Evolutionary conservation across 306 rosid species (phyloP).

Genomic region (Vachellia collinsii): DNA sequence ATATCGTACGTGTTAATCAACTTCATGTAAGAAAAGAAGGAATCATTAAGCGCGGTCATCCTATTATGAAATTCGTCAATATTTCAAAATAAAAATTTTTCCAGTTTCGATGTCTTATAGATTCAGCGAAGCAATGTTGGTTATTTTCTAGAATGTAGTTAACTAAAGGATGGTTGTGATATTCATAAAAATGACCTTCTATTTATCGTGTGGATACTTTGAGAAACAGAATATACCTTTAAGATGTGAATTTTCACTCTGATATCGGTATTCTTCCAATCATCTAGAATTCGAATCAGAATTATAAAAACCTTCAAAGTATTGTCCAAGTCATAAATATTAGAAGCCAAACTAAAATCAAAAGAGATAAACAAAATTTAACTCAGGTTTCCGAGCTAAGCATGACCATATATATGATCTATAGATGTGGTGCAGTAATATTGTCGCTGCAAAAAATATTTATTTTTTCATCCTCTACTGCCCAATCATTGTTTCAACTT

Average conservation of each 20-base stretch:
- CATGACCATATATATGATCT: not conserved
- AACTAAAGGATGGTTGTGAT: not conserved
- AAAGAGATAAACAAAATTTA: not conserved
- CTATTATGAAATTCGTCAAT: no score
- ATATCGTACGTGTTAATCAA: not conserved
- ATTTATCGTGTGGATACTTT: no score
- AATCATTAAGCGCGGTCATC: not conserved
- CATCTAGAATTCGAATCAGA: constrained; percentile 9
- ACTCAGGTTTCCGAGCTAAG: not conserved
- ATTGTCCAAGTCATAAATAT: constrained; percentile 9
- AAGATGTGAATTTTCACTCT: constrained; percentile 7
- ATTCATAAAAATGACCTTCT: no score
- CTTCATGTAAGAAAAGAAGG: not conserved
- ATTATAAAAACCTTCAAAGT: constrained; percentile 29
- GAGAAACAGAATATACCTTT: constrained; percentile 16
- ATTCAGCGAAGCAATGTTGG: no score
- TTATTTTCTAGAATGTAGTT: no score
- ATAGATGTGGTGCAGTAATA: not conserved
- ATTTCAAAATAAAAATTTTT: no score
- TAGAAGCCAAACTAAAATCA: constrained; percentile 1
- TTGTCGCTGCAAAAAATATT: not conserved
- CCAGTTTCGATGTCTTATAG: no score
- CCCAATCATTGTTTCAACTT: not conserved
- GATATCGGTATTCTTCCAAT: not conserved
- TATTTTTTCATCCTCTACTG: not conserved